Evolutionary conservation across 2,329 filamentous ascomycete genomes (phyloP).

Genomic region (Verticillium klebahnii): DNA sequence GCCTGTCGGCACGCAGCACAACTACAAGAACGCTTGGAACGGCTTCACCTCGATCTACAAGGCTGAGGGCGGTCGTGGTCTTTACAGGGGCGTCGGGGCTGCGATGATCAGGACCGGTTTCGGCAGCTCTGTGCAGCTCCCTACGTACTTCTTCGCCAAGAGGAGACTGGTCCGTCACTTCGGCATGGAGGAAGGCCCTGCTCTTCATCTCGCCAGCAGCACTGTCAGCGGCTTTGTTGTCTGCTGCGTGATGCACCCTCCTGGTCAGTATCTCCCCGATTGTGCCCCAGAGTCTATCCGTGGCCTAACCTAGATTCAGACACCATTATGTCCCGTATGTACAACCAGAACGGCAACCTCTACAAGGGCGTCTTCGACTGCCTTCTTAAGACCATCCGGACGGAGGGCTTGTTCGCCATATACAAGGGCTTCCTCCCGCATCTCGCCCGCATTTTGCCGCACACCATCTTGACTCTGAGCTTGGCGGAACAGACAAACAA

Average conservation of each 20-base stretch:
- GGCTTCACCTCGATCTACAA: constrained; percentile 76
- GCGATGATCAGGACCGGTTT: constrained; percentile 96
- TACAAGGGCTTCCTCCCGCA: constrained; percentile 99
- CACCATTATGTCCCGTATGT: constrained; percentile 97
- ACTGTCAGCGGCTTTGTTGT: constrained; percentile 92
- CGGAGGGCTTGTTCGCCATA: constrained; percentile 85
- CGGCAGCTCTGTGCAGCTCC: constrained; percentile 90
- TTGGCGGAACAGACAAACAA: constrained; percentile 98
- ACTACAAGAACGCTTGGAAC: constrained; percentile 81
- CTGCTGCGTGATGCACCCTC: constrained; percentile 96
- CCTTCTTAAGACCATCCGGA: constrained; percentile 81
- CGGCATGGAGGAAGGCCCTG: constrained; percentile 85
- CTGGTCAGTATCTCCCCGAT: constrained; percentile 50
- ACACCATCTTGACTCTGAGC: constrained; percentile 89
- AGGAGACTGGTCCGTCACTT: constrained; percentile 74
- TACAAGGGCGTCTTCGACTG: constrained; percentile 93
- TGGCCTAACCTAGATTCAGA: constrained; percentile 42
- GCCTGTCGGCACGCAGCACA: constrained; percentile 94
- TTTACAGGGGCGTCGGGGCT: constrained; percentile 87
- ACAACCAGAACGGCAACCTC: constrained; percentile 98
- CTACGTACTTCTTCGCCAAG: constrained; percentile 98
- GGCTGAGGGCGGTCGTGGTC: constrained; percentile 69
- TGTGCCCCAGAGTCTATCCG: background rate
- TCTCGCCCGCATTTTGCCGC: constrained; percentile 86
- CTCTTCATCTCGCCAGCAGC: constrained; percentile 83